Evolutionary conservation across 495 filamentous ascomycete genomes (phyloP).

Genomic region (Neurospora sp.): DNA sequence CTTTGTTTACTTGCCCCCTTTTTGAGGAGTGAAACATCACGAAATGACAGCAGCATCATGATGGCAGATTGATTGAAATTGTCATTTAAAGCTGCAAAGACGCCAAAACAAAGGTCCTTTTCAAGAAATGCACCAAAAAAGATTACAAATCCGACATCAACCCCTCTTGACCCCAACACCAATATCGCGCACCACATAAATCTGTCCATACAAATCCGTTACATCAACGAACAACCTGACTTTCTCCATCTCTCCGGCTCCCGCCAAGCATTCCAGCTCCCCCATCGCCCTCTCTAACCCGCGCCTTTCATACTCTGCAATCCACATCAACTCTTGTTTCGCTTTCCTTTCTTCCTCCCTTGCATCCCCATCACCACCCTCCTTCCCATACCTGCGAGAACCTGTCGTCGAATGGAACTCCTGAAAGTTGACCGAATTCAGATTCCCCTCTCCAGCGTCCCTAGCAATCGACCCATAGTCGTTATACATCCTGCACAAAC

Average conservation of each 20-base stretch:
- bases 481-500: background rate
- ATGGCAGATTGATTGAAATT: background rate
- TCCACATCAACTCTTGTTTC: background rate
- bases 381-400: too few species aligned
- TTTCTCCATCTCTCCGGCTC: background rate
- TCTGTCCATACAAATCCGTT: background rate
- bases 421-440: background rate
- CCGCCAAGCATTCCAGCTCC: background rate
- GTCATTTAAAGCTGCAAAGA: background rate
- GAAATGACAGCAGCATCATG: background rate
- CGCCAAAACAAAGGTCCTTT: background rate
- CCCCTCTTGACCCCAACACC: background rate
- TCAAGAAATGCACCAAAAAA: background rate
- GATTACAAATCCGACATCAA: background rate
- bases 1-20: background rate
- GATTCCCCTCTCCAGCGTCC: background rate
- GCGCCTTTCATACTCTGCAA: background rate
- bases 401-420: too few species aligned
- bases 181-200: background rate
- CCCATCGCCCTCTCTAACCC: background rate
- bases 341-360: background rate
- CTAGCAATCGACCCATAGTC: background rate
- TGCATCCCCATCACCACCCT: background rate
- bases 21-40: background rate
- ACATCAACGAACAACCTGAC: background rate